These are phyloP conservation scores for Phytophthora meadii DNA, from an alignment of 352 stramenopile species.

Conservation along the genomic window DNA sequence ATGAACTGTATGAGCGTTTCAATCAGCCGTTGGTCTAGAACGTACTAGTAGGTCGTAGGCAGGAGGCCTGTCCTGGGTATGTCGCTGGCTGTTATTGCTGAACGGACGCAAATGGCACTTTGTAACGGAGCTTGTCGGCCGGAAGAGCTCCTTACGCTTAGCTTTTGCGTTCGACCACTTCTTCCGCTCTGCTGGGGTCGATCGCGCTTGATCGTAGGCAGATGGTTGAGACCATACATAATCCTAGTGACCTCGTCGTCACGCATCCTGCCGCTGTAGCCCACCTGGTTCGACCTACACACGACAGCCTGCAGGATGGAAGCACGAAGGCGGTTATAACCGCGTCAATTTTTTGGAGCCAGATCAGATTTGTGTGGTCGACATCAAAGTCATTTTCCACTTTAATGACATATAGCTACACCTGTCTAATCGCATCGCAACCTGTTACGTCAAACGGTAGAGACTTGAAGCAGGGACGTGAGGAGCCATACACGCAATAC, in stretches of 20 bases:
- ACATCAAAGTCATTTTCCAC: no score
- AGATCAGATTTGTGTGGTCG: constrained; percentile 1
- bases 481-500: constrained; percentile 19
- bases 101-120: constrained; percentile 30
- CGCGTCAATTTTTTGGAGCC: constrained; percentile 6
- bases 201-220: constrained; percentile 24
- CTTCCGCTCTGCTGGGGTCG: constrained; percentile 16
- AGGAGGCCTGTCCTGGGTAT: constrained; percentile 21
- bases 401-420: neutral
- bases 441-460: constrained; percentile 12
- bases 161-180: constrained; percentile 12
- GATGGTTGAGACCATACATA: constrained; percentile 25
- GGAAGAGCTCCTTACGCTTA: neutral
- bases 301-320: neutral
- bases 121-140: constrained; percentile 16
- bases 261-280: constrained; percentile 20
- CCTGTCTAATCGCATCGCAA: neutral
- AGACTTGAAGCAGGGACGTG: constrained; percentile 15
- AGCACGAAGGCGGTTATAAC: constrained; percentile 2
- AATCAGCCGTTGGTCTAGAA: constrained; percentile 11
- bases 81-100: constrained; percentile 19
- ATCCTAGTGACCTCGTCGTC: constrained; percentile 11
- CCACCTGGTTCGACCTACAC: neutral
- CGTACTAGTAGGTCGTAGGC: neutral
- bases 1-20: constrained; percentile 9